Conservation (phyloP, 352 stramenopile genomes). For the Vaucheria bursata region DNA sequence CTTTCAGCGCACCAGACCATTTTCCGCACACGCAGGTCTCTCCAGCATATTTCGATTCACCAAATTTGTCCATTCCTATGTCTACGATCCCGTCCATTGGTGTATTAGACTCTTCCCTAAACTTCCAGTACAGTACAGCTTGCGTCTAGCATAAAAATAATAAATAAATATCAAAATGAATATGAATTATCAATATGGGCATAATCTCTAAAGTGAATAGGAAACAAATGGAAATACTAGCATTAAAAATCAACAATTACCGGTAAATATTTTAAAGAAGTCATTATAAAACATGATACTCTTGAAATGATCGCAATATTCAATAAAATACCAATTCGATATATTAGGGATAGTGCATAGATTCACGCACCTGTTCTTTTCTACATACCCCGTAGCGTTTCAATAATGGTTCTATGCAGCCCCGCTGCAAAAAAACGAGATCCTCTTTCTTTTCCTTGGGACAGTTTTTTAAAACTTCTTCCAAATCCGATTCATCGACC, state of each 20-base stretch:
- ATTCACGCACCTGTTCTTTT: constrained; percentile 1
- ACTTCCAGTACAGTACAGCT: constrained; percentile 21
- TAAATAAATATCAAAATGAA: no score
- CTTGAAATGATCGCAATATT: no score
- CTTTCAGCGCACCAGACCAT: constrained; percentile 36
- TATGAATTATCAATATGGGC: no score
- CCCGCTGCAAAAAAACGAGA: constrained; percentile 44
- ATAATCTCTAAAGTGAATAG: no score
- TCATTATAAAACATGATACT: no score
- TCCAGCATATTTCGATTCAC: constrained; percentile 38
- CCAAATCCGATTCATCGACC: constrained; percentile 38
- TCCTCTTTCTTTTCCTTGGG: constrained; percentile 40
- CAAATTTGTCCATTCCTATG: constrained; percentile 21
- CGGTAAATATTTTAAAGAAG: no score
- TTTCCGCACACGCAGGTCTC: constrained; percentile 39
- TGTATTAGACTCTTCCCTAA: background rate
- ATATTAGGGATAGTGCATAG: no score
- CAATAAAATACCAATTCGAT: no score
- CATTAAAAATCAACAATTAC: no score
- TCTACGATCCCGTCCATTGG: constrained; percentile 15
- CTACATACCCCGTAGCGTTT: constrained; percentile 31
- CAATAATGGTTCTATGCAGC: constrained; percentile 43
- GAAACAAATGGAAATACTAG: no score
- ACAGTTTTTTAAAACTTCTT: constrained; percentile 35
- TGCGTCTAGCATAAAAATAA: no score